These are phyloP conservation scores for Sophora flavescens DNA, from an alignment of 306 rosid species.

Conservation along the genomic window DNA sequence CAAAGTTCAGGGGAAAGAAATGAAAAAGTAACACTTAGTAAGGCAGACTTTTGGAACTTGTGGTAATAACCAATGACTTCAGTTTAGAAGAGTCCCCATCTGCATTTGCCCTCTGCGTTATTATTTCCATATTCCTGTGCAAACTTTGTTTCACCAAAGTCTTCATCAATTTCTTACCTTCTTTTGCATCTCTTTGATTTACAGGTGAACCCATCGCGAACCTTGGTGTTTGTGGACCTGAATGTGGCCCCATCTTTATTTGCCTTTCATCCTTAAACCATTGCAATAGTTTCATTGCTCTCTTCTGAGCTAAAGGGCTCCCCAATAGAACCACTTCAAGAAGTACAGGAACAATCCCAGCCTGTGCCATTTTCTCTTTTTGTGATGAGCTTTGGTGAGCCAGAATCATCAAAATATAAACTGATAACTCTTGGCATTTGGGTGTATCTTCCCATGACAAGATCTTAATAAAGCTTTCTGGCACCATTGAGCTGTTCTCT, in stretches of 20 bases:
- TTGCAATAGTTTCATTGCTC: conserved; percentile 82
- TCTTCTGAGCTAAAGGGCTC: conserved; percentile 82
- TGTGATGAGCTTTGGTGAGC: conserved; percentile 90
- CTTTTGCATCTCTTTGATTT: conserved; percentile 57
- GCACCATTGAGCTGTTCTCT: conserved; percentile 69
- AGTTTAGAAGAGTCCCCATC: conserved; percentile 61
- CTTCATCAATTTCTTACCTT: conserved; percentile 91
- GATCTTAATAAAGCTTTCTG: conserved; percentile 68
- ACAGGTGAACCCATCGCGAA: conserved; percentile 68
- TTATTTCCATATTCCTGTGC: conserved; percentile 83
- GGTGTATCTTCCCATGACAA: conserved; percentile 90
- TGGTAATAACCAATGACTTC: conserved; percentile 80
- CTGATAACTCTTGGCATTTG: conserved; percentile 83
- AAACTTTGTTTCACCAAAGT: conserved; percentile 89
- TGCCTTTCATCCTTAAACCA: conserved; percentile 92
- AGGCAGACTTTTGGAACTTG: conserved; percentile 95
- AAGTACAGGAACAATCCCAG: conserved; percentile 76
- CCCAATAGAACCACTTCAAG: conserved; percentile 87
- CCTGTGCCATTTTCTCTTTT: conserved; percentile 73
- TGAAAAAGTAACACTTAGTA: conserved; percentile 43
- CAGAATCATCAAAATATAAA: conserved; percentile 83
- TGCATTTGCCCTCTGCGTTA: conserved; percentile 76
- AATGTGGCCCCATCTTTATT: conserved; percentile 81
- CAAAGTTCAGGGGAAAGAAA: neutral
- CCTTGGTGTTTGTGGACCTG: conserved; percentile 91